phyloP scores from a whole-genome alignment of 1,284 basidiomycete species.

The Malassezia japonica region DNA sequence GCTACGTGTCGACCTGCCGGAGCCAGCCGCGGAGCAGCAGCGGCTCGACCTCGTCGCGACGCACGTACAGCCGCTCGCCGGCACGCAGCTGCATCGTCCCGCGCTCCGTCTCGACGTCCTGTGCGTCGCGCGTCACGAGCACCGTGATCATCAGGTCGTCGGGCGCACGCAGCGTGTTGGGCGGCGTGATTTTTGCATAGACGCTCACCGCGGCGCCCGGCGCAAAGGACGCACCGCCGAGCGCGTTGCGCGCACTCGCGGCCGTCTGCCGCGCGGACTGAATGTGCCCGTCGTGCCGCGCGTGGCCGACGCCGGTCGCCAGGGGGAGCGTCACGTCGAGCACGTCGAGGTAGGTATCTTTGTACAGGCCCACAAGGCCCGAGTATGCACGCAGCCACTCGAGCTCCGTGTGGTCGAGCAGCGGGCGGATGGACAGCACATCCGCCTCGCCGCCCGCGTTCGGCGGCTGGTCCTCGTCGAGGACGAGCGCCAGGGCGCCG shows the following conservation, averaged over 20 bases:
- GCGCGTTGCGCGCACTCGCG: constrained; percentile 5
- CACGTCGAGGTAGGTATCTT: constrained; percentile 72
- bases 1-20: constrained; percentile 53
- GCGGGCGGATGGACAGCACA: constrained; percentile 62
- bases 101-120: constrained; percentile 73
- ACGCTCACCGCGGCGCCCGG: constrained; percentile 1
- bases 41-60: constrained; percentile 76
- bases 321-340: constrained; percentile 31
- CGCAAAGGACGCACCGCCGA: constrained; percentile 54
- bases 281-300: neutral
- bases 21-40: constrained; percentile 83
- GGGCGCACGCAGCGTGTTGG: constrained; percentile 52
- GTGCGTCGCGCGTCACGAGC: constrained; percentile 70
- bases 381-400: constrained; percentile 80
- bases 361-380: constrained; percentile 68
- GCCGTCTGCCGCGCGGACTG: constrained; percentile 6
- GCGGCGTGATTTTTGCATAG: constrained; percentile 2
- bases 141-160: constrained; percentile 72
- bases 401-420: constrained; percentile 77
- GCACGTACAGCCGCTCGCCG: constrained; percentile 76
- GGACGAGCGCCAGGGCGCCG: constrained; percentile 78
- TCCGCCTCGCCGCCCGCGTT: neutral
- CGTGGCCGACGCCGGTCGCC: neutral
- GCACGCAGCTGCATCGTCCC: constrained; percentile 77
- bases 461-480: constrained; percentile 52